These are phyloP conservation scores for Trypanosoma boissoni DNA, from an alignment of 208 protist species.

Conservation along the genomic window DNA sequence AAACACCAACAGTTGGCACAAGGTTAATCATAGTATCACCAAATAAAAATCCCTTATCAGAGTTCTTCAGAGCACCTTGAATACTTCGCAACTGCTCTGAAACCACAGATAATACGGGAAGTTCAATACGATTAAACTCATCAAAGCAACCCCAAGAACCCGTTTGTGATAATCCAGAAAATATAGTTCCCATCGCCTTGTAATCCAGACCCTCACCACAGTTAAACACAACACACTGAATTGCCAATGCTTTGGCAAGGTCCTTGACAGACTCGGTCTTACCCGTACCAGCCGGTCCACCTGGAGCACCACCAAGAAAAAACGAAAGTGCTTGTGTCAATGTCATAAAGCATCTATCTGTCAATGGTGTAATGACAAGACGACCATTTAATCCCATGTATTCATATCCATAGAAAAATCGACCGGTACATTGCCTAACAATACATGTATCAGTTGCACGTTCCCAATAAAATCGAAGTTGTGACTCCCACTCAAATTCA, in stretches of 20 bases:
- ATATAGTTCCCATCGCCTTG: conserved; percentile 98
- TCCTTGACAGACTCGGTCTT: conserved; percentile 99
- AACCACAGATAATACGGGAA: conserved; percentile 98
- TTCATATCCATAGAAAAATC: conserved; percentile 98
- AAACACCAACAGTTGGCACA: conserved; percentile 94
- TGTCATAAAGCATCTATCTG: conserved; percentile 99
- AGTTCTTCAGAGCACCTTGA: conserved; percentile 90
- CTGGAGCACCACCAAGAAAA: conserved; percentile 94
- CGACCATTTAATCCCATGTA: conserved; percentile 99
- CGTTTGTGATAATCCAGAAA: conserved; percentile 96
- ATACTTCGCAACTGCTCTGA: conserved; percentile 98
- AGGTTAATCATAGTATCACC: conserved; percentile 86
- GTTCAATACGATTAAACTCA: conserved; percentile 99
- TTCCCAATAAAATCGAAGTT: conserved; percentile 99
- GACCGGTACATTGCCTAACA: conserved; percentile 97
- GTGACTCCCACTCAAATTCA: conserved; percentile 99
- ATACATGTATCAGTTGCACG: conserved; percentile 92
- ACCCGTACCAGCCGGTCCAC: conserved; percentile 94
- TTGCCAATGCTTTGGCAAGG: conserved; percentile 96
- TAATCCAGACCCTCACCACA: conserved; percentile 99
- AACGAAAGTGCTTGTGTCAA: conserved; percentile 98
- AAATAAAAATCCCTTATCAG: conserved; percentile 91
- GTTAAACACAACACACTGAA: conserved; percentile 98
- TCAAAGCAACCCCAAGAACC: conserved; percentile 99
- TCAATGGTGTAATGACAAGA: conserved; percentile 99